Percentiles rank a stretch among this genome's conserved stretches.
Evolutionary conservation across 2,329 filamentous ascomycete genomes (phyloP).

Genomic region (Erysiphe neolycopersici): DNA sequence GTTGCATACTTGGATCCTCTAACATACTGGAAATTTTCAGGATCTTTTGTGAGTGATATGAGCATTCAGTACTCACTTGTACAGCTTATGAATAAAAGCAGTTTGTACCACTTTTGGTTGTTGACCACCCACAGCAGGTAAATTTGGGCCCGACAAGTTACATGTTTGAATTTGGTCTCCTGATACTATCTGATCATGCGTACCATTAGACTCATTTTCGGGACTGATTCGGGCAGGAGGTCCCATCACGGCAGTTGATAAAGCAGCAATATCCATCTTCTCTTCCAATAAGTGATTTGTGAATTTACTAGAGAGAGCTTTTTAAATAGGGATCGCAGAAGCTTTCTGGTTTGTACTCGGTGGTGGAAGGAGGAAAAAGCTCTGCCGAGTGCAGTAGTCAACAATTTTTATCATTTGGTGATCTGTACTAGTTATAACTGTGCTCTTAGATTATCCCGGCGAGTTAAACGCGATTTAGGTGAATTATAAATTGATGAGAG

Average conservation of each 20-base stretch:
- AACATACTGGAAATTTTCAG: constrained; percentile 47
- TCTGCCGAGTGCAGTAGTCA: constrained; percentile 11
- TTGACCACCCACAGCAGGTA: constrained; percentile 38
- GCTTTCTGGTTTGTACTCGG: constrained; percentile 7
- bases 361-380: constrained; percentile 8
- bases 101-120: constrained; percentile 97
- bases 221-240: constrained; percentile 12
- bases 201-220: constrained; percentile 13
- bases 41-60: constrained; percentile 6
- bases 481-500: constrained; percentile 1
- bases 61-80: constrained; percentile 40
- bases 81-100: constrained; percentile 95
- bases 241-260: constrained; percentile 21
- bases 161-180: constrained; percentile 15
- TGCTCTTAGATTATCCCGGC: constrained; percentile 1
- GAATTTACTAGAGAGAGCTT: constrained; percentile 29
- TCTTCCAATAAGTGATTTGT: constrained; percentile 29
- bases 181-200: constrained; percentile 11
- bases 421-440: constrained; percentile 6
- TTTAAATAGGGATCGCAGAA: constrained; percentile 27
- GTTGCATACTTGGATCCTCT: constrained; percentile 75
- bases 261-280: constrained; percentile 34
- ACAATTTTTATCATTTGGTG: constrained; percentile 11
- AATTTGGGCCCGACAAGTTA: constrained; percentile 12
- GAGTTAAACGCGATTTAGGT: neutral